Evolutionary conservation across 371 early-diverging fungal species (phyloP).

Genomic region (Mucor plumbeus): DNA sequence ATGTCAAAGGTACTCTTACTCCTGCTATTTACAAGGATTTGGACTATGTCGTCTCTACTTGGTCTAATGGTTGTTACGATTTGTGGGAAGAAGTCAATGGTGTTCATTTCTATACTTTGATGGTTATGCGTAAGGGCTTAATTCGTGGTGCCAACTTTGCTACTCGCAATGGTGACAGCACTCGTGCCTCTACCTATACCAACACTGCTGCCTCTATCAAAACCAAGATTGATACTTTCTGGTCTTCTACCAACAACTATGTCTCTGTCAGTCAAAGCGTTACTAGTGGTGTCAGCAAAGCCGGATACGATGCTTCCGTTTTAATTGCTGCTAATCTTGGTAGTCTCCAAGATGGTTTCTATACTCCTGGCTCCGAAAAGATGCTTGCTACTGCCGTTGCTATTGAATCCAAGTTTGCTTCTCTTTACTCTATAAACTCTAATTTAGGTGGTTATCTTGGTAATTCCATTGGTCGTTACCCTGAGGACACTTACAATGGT

Average conservation of each 20-base stretch:
- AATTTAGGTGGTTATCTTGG: constrained; percentile 24
- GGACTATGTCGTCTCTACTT: constrained; percentile 62
- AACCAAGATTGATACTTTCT: constrained; percentile 44
- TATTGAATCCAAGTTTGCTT: constrained; percentile 42
- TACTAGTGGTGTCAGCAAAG: constrained; percentile 45
- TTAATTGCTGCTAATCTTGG: constrained; percentile 61
- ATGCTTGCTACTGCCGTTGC: constrained; percentile 46
- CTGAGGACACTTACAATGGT: constrained; percentile 71
- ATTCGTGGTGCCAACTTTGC: constrained; percentile 66
- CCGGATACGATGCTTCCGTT: constrained; percentile 58
- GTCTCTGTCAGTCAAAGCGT: constrained; percentile 41
- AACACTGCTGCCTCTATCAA: constrained; percentile 25
- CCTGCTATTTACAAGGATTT: constrained; percentile 55
- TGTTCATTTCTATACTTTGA: constrained; percentile 72
- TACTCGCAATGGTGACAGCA: constrained; percentile 18
- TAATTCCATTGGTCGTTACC: constrained; percentile 66
- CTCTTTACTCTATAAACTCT: constrained; percentile 56
- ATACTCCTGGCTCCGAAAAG: constrained; percentile 39
- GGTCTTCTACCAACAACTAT: constrained; percentile 29
- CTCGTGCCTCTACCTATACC: constrained; percentile 28
- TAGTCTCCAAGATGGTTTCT: constrained; percentile 37
- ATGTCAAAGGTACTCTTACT: constrained; percentile 31
- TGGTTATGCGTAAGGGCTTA: constrained; percentile 66
- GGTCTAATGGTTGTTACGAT: constrained; percentile 54
- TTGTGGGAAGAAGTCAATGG: constrained; percentile 66